Conservation (phyloP, 257 asterid species). For the Catharanthus roseus region DNA sequence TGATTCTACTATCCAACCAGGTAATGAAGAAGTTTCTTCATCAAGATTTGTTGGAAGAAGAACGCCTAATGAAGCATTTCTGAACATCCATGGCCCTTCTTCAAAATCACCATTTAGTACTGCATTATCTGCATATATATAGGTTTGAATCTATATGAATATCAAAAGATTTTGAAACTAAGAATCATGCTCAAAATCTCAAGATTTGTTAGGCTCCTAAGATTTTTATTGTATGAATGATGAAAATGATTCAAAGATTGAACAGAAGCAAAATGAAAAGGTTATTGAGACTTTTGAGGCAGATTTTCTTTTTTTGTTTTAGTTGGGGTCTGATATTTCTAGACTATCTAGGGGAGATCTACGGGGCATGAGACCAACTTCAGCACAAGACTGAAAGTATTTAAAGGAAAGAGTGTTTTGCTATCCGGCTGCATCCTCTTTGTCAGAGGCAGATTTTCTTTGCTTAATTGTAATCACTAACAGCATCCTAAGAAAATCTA, state of each 20-base stretch:
- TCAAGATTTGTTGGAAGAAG: constrained; percentile 90
- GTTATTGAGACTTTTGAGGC: not conserved
- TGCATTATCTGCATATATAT: constrained; percentile 48
- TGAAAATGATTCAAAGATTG: not conserved
- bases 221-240: too few relatives aligned
- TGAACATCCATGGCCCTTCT: constrained; percentile 94
- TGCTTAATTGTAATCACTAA: constrained; percentile 3
- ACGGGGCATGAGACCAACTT: too few relatives aligned
- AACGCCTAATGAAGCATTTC: constrained; percentile 81
- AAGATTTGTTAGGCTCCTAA: not conserved
- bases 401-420: too few relatives aligned
- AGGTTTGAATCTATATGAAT: too few relatives aligned
- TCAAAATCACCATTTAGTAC: constrained; percentile 90
- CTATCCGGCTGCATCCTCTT: too few relatives aligned
- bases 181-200: too few relatives aligned
- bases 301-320: not conserved
- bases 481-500: not conserved
- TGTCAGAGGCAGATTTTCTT: too few relatives aligned
- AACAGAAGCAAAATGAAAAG: not conserved
- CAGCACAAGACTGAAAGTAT: too few relatives aligned
- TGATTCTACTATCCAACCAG: constrained; percentile 97
- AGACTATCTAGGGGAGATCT: too few relatives aligned
- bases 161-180: not conserved
- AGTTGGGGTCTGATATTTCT: too few relatives aligned
- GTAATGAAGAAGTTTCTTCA: constrained; percentile 74